Evolutionary conservation across 768 basidiomycete species (phyloP).

Genomic region (Suillus americanus): DNA sequence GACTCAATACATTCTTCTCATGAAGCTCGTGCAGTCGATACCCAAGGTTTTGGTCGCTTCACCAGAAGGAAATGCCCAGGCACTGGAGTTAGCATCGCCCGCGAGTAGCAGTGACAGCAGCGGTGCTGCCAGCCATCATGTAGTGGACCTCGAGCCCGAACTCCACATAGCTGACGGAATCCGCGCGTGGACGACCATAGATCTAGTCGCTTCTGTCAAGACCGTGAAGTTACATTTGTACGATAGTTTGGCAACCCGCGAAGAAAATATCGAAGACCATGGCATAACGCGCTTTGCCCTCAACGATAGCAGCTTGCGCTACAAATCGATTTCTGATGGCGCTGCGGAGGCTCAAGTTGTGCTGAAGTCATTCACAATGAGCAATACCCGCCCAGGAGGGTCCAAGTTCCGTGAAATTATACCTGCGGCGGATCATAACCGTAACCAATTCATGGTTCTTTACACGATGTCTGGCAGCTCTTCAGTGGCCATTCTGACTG

Average conservation of each 20-base stretch:
- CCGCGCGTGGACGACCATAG: constrained; percentile 63
- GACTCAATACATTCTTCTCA: constrained; percentile 72
- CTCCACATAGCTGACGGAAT: constrained; percentile 34
- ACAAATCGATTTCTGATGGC: constrained; percentile 81
- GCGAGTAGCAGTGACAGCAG: constrained; percentile 10
- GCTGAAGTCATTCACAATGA: constrained; percentile 89
- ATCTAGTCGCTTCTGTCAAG: constrained; percentile 69
- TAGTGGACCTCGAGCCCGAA: constrained; percentile 51
- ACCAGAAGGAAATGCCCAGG: constrained; percentile 41
- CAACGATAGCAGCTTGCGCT: constrained; percentile 72
- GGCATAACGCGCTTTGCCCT: constrained; percentile 87
- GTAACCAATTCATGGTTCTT: constrained; percentile 92
- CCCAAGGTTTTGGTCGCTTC: constrained; percentile 58
- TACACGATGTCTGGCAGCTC: constrained; percentile 73
- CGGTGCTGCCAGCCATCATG: constrained; percentile 5
- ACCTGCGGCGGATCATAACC: constrained; percentile 82
- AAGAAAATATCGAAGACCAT: constrained; percentile 62
- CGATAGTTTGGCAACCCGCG: constrained; percentile 58
- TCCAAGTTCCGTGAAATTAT: constrained; percentile 94
- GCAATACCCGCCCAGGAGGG: constrained; percentile 78
- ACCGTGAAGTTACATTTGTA: constrained; percentile 86
- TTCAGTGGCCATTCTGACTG: constrained; percentile 76
- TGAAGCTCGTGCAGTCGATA: constrained; percentile 66
- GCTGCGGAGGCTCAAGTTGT: constrained; percentile 86
- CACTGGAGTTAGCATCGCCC: constrained; percentile 22